These are phyloP conservation scores for Penicillium samsonianum DNA, from an alignment of 495 filamentous ascomycete species.

Conservation along the genomic window DNA sequence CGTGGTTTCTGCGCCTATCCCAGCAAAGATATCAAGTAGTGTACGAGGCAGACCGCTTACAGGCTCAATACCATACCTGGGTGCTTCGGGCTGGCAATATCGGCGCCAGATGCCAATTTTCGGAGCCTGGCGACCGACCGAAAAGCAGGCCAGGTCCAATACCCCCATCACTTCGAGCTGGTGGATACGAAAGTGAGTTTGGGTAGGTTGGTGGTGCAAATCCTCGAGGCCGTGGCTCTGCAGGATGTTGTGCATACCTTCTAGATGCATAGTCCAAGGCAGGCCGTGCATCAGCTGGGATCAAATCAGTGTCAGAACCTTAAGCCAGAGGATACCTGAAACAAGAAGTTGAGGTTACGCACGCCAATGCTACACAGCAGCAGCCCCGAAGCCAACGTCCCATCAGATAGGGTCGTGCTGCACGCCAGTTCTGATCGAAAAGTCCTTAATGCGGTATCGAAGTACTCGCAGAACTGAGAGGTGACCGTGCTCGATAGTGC, in stretches of 20 bases:
- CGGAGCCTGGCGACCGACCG: constrained; percentile 32
- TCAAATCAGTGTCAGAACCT: constrained; percentile 3
- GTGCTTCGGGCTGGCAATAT: constrained; percentile 26
- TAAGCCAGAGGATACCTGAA: neutral
- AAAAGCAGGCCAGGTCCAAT: constrained; percentile 37
- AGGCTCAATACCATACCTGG: constrained; percentile 27
- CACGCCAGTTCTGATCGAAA: constrained; percentile 36
- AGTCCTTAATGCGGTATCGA: constrained; percentile 29
- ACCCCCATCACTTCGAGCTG: constrained; percentile 43
- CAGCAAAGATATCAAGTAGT: constrained; percentile 35
- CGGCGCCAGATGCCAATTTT: constrained; percentile 36
- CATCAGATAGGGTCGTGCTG: constrained; percentile 31
- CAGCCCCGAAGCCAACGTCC: constrained; percentile 37
- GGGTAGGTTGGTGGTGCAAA: neutral
- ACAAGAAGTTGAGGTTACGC: constrained; percentile 13
- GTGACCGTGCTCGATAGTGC: constrained; percentile 19
- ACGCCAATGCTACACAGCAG: constrained; percentile 43
- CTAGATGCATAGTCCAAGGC: constrained; percentile 43
- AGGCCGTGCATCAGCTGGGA: constrained; percentile 36
- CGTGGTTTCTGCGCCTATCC: constrained; percentile 28
- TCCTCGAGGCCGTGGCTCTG: constrained; percentile 23
- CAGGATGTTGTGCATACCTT: constrained; percentile 40
- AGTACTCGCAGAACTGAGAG: constrained; percentile 35
- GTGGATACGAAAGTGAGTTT: constrained; percentile 30
- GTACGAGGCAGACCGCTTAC: constrained; percentile 38